Evolutionary conservation across 1,284 basidiomycete species (phyloP).

Genomic region (Fomitopsis schrenkii): DNA sequence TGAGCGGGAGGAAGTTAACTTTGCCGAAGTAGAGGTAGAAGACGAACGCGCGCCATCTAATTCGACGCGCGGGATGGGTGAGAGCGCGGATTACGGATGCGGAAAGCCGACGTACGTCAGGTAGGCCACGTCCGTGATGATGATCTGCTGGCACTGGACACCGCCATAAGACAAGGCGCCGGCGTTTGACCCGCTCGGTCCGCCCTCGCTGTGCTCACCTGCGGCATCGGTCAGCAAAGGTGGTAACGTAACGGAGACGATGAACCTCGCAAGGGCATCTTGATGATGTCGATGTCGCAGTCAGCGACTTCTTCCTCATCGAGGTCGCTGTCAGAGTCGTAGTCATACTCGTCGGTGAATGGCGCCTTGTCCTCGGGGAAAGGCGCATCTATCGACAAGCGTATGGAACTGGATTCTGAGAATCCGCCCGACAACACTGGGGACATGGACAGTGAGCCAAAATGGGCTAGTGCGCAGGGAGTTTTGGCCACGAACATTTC

Average conservation of each 20-base stretch:
- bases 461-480: background rate
- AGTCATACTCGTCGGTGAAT: constrained; percentile 20
- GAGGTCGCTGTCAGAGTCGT: constrained; percentile 24
- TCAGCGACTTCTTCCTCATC: constrained; percentile 16
- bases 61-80: background rate
- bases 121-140: constrained; percentile 17
- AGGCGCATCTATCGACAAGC: constrained; percentile 5
- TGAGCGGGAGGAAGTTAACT: constrained; percentile 18
- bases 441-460: background rate
- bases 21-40: constrained; percentile 22
- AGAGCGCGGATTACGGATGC: background rate
- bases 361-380: constrained; percentile 4
- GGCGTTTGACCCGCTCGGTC: background rate
- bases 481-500: constrained; percentile 11
- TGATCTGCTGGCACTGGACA: constrained; percentile 10
- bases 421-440: constrained; percentile 21
- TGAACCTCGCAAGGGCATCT: background rate
- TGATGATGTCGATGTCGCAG: background rate
- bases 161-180: background rate
- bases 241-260: too few relatives aligned
- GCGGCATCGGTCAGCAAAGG: background rate
- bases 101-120: constrained; percentile 15
- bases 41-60: constrained; percentile 18
- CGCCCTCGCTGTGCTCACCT: background rate
- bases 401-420: constrained; percentile 9